These are phyloP conservation scores for Phyllosticta capitalensis DNA, from an alignment of 2,329 filamentous ascomycete species.

Conservation along the genomic window DNA sequence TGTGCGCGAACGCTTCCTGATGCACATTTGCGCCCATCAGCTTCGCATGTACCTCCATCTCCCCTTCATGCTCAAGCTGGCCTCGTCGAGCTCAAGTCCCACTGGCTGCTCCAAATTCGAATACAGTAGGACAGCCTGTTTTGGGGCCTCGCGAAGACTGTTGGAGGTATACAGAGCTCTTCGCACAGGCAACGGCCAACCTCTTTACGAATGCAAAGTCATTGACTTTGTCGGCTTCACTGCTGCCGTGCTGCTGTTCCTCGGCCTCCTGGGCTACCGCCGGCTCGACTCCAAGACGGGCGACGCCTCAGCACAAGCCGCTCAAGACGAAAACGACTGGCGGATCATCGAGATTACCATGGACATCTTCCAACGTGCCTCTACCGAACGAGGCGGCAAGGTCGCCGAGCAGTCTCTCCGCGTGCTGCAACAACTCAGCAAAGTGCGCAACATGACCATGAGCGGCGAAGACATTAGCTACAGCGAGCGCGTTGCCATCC, in stretches of 20 bases:
- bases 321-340: constrained; percentile 26
- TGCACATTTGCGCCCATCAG: constrained; percentile 37
- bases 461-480: constrained; percentile 9
- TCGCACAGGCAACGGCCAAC: constrained; percentile 21
- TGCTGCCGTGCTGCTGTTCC: constrained; percentile 32
- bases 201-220: constrained; percentile 38
- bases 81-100: constrained; percentile 18
- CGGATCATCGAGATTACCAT: constrained; percentile 31
- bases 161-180: constrained; percentile 32
- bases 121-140: constrained; percentile 30
- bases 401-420: constrained; percentile 30
- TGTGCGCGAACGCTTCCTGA: constrained; percentile 29
- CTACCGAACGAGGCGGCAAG: constrained; percentile 31
- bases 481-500: constrained; percentile 25
- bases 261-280: constrained; percentile 33
- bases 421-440: constrained; percentile 30
- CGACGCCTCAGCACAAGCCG: not conserved
- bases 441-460: constrained; percentile 16
- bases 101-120: constrained; percentile 21
- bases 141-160: constrained; percentile 33
- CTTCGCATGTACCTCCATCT: constrained; percentile 37
- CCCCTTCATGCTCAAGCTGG: constrained; percentile 35
- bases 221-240: constrained; percentile 40
- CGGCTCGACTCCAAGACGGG: constrained; percentile 7
- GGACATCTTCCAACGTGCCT: constrained; percentile 33